These are phyloP conservation scores for Hypoxylon intermedium DNA, from an alignment of 495 filamentous ascomycete species.

Conservation along the genomic window DNA sequence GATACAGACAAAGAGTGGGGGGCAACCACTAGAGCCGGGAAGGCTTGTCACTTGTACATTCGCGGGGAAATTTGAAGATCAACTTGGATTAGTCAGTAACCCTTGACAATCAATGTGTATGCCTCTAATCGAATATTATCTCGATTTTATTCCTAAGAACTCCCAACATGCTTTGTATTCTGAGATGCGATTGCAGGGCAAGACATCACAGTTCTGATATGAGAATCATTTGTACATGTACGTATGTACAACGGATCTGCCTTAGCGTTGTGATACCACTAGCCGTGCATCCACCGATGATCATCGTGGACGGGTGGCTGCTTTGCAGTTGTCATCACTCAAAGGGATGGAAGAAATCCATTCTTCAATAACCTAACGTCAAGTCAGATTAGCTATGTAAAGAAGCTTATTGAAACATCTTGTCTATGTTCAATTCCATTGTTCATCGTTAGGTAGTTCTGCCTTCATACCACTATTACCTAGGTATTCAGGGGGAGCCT, in stretches of 20 bases:
- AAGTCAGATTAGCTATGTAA: too few relatives aligned
- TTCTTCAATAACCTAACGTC: too few relatives aligned
- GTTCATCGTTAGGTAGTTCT: too few relatives aligned
- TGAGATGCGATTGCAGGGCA: too few relatives aligned
- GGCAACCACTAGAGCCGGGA: conserved; percentile 5
- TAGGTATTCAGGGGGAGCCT: conserved; percentile 8
- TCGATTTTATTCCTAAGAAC: not conserved
- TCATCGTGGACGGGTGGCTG: not conserved
- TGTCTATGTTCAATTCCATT: too few relatives aligned
- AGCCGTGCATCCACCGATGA: not conserved
- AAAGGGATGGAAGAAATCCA: not conserved
- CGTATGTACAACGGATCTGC: too few relatives aligned
- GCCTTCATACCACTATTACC: not conserved
- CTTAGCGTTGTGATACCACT: conserved; percentile 1
- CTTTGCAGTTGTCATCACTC: too few relatives aligned
- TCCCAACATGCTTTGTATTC: not conserved
- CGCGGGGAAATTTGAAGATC: not conserved
- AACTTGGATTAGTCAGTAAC: not conserved
- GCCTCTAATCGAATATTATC: not conserved
- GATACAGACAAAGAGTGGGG: conserved; percentile 15
- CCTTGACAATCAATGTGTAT: not conserved
- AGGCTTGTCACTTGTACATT: conserved; percentile 10
- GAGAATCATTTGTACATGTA: too few relatives aligned
- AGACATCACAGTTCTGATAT: too few relatives aligned
- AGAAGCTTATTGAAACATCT: too few relatives aligned